Conservation (phyloP, 176 grass and related monocot genomes). For the Avena atlantica region DNA sequence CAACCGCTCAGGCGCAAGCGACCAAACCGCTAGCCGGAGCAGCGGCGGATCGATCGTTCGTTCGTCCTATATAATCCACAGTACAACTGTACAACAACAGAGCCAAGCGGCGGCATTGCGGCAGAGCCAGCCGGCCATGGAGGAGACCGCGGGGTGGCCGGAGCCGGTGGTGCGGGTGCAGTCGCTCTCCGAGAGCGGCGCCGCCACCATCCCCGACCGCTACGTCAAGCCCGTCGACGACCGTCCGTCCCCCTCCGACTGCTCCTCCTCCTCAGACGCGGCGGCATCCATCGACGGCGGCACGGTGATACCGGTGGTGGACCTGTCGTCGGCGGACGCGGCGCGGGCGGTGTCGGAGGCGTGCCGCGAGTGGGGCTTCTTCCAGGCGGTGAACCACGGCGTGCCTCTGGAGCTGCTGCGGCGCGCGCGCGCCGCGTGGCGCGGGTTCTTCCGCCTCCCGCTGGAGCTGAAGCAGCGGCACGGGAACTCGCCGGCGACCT, state of each 20-base stretch:
- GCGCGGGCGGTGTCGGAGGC: conserved; percentile 52
- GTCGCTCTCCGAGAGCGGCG: conserved; percentile 67
- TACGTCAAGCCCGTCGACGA: conserved; percentile 70
- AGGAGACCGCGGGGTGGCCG: conserved; percentile 54
- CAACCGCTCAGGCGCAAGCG: not conserved
- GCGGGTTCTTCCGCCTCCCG: conserved; percentile 70
- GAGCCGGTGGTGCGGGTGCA: conserved; percentile 84
- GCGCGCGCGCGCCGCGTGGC: conserved; percentile 55
- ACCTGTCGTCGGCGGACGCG: conserved; percentile 48
- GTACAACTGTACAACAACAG: not conserved
- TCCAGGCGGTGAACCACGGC: conserved; percentile 93
- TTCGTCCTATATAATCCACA: not conserved
- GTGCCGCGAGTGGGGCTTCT: conserved; percentile 89
- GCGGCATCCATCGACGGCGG: rapidly evolving
- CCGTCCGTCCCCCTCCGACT: not conserved
- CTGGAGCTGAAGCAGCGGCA: conserved; percentile 71
- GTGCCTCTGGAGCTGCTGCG: conserved; percentile 49
- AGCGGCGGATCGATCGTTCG: not conserved
- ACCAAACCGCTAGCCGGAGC: not conserved
- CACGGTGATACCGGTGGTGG: conserved; percentile 63
- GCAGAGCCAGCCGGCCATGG: not conserved
- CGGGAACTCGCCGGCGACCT: conserved; percentile 77
- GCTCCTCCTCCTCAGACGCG: not conserved
- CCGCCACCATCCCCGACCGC: conserved; percentile 44
- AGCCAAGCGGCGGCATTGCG: not conserved